Percentiles rank a stretch among this genome's conserved stretches.
Conservation (phyloP, 768 basidiomycete species). For the Hydnomerulius pinastri region DNA sequence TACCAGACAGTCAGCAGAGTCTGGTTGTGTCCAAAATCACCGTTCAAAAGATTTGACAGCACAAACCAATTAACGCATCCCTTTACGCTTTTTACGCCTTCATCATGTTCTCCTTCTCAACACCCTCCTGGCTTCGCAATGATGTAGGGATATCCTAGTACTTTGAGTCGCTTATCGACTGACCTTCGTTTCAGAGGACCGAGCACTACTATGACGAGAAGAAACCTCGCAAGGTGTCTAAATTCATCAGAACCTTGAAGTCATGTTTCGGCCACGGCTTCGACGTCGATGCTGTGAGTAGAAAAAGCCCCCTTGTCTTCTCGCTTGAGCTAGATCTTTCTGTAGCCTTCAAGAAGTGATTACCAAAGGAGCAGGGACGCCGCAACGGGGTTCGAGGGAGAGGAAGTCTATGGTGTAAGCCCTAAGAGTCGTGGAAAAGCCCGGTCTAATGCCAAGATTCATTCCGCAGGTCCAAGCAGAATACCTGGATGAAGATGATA, state of each 20-base stretch:
- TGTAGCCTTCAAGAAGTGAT: conserved; percentile 14
- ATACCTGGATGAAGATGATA: conserved; percentile 29
- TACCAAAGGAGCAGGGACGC: conserved; percentile 13
- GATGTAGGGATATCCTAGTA: conserved; percentile 1
- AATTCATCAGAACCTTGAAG: conserved; percentile 15
- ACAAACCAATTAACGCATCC: neutral
- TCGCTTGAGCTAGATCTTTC: neutral
- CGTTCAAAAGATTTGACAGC: neutral
- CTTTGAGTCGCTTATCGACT: neutral
- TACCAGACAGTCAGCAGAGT: conserved; percentile 4
- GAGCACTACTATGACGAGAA: conserved; percentile 7
- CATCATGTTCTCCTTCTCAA: conserved; percentile 8
- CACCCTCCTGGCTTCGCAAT: neutral
- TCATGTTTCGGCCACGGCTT: conserved; percentile 22
- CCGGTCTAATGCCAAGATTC: neutral
- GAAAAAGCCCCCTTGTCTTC: neutral
- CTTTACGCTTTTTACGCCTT: conserved; percentile 5
- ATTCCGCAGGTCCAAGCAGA: conserved; percentile 20
- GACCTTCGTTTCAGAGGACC: conserved; percentile 6
- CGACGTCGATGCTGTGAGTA: conserved; percentile 16
- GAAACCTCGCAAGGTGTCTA: conserved; percentile 6
- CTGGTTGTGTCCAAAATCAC: neutral
- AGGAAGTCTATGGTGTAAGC: conserved; percentile 22
- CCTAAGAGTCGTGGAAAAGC: neutral
- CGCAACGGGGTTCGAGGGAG: conserved; percentile 20